Base-by-base conservation (phyloP, 768 basidiomycete species). In the Boletus sp. region DNA sequence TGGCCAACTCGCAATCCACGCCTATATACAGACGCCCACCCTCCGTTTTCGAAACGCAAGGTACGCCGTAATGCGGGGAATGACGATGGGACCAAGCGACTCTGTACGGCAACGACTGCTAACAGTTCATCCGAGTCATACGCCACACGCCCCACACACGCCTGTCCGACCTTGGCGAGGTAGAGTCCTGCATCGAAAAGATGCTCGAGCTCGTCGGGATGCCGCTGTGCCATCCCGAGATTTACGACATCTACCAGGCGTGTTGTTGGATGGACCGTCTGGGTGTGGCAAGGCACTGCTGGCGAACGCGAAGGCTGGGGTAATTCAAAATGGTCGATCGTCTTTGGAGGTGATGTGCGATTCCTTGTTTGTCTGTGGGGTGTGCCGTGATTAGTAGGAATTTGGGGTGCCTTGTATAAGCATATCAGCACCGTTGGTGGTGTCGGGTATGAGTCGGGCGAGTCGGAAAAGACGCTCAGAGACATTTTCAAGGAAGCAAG, bases 281-380 rank as follows among this genome's bases (percentile, higher is more conserved):
- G 97, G 96, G 14, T 98, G 95, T 65, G 97, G 97, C 5, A 99
- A 99, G 75, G 98, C 97, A 0, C 73, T 96, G 61, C 73, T 98
- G 18, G 97, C 95, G 14, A 89, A 94, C 70, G 97, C 95, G 17
- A 90, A 98, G 56, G 95, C 95, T 46, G 97, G 97, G 54, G 95
- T 94, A 66, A 67, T 86, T 77, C 11, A 6, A 9, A 18, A 5
- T 15, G 5, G 9, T 36, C 11, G 4, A 37, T 29, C 47, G 42
- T 42, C 45, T 24, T 37, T 51, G 33, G n/a, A 32, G 24, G 7
- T 40, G 24, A 54, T 24, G 24, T 24, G 24, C 24, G 24, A 3
- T 24, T 24, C 24, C 24, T 24, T 24, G 24, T 24, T 3, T 24
- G 24, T 24, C 24, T n/a, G n/a, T n/a, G n/a, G n/a, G n/a, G n/a